Evolutionary conservation across 345 rosid genomes (phyloP).

Genomic region (Litchi chinensis): DNA sequence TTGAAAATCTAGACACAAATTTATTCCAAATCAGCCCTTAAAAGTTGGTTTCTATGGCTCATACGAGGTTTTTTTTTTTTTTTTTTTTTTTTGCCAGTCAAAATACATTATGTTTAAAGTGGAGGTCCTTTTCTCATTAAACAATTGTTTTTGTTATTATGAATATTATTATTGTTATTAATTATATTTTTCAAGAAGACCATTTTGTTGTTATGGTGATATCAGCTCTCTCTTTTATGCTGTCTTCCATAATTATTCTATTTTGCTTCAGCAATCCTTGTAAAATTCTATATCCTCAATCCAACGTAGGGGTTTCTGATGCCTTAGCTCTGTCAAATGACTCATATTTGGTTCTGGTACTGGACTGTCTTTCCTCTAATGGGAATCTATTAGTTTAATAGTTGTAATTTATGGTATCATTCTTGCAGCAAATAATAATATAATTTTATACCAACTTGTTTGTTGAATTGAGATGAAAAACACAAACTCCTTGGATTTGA

Average conservation of each 20-base stretch:
- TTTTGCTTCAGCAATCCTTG: slow-evolving; percentile 3
- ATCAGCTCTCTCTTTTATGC: slow-evolving; percentile 13
- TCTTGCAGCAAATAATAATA: background rate
- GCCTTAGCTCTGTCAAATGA: slow-evolving; percentile 4
- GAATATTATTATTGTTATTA: background rate
- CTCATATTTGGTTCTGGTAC: slow-evolving; percentile 1
- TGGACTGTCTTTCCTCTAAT: slow-evolving; percentile 12
- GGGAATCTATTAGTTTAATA: slow-evolving; percentile 1
- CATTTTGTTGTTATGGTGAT: slow-evolving; percentile 16
- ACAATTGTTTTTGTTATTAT: background rate
- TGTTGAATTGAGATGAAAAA: background rate
- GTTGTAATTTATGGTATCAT: background rate
- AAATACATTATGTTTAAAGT: background rate
- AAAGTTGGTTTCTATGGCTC: background rate
- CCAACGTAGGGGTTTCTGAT: slow-evolving; percentile 30
- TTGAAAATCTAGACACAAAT: background rate
- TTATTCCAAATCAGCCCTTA: slow-evolving; percentile 5
- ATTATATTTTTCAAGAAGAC: background rate
- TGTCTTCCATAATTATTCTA: slow-evolving; percentile 31
- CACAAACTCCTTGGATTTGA: background rate
- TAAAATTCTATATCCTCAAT: slow-evolving; percentile 24
- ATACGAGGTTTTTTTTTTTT: background rate
- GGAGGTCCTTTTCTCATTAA: slow-evolving; percentile 8
- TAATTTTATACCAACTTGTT: background rate
- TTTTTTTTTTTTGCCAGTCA: background rate